A percentile compares a stretch with the other conserved stretches of the same genome.
Evolutionary conservation across 2,329 filamentous ascomycete genomes (phyloP).

Genomic region (Neurospora crassa): DNA sequence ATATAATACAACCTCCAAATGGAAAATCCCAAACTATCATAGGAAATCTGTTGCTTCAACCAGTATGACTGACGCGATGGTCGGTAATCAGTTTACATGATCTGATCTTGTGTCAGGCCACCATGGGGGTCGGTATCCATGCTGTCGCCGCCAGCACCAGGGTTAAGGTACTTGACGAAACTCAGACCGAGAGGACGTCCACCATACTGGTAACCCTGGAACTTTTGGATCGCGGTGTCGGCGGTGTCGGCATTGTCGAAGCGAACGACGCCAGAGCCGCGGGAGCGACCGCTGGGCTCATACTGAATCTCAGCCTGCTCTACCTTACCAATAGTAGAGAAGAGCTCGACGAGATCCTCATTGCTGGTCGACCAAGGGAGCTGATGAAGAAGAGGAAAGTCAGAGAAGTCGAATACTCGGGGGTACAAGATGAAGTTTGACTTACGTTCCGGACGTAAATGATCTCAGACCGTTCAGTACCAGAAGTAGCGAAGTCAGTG

Average conservation of each 20-base stretch:
- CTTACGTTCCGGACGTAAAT: constrained; percentile 98
- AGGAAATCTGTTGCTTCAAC: neutral
- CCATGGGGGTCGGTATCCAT: constrained; percentile 77
- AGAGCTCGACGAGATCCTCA: constrained; percentile 90
- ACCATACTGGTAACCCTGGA: constrained; percentile 95
- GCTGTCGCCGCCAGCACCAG: constrained; percentile 45
- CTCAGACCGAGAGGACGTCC: constrained; percentile 86
- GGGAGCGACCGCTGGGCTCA: constrained; percentile 89
- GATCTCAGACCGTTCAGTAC: constrained; percentile 69
- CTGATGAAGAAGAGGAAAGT: constrained; percentile 34
- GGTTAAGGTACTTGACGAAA: constrained; percentile 84
- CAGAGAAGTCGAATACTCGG: constrained; percentile 1
- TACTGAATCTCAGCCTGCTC: constrained; percentile 99
- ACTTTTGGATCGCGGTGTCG: constrained; percentile 91
- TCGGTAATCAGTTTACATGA: constrained; percentile 54
- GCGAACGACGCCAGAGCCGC: constrained; percentile 91
- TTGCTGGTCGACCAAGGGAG: constrained; percentile 99
- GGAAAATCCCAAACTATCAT: neutral
- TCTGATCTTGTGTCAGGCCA: constrained; percentile 91
- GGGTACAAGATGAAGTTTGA: constrained; percentile 13
- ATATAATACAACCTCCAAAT: neutral
- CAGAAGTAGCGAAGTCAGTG: constrained; percentile 83
- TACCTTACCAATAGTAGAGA: constrained; percentile 96
- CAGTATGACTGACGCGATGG: neutral
- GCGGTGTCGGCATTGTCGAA: constrained; percentile 78